Base-by-base conservation (phyloP, 2,329 filamentous ascomycete genomes). In the Endothia cerciana region DNA sequence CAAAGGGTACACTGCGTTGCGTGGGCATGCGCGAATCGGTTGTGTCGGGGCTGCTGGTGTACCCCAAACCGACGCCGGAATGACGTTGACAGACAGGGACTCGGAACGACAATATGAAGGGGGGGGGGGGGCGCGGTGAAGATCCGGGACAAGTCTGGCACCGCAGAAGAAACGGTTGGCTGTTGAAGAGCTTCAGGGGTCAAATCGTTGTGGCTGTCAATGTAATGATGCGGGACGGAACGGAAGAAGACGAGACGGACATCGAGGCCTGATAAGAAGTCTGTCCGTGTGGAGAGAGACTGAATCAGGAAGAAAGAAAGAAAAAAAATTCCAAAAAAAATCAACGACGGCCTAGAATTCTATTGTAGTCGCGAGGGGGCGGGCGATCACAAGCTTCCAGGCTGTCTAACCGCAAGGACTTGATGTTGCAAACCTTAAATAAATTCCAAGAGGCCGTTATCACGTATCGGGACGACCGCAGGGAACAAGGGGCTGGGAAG, bases 401-500 rank as follows among this genome's bases (percentile, higher is more conserved):
- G 47, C 47, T 5, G 15, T 17, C 25, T 15, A 30, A 11, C 4
- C 22, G 25, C 25, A 28, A 5, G 22, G 22, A 4, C 28, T 30
- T 17, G 4, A 30, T 28, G 45, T 28, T 30, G 47, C 47, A 51
- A 30, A 51, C 11, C 28, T 51, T 28, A 17, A 22, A 28, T 30
- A n/a, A 28, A 55, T 36, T 5, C 28, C 51, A 55, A 19, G 28
- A 36, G 6, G 28, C 30, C 30, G 28, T 36, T 33, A 55, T 55
- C 19, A 55, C 28, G 30, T 55, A 19, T 55, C 51, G 51, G 30
- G 28, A n/a, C 28, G 28, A 28, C 7, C n/a, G 28, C 30, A 55
- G 51, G 51, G 51, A 36, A 55, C 51, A 55, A n/a, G 49, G 45
- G 45, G 45, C 15, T 13, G 45, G 15, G n/a, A n/a, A 49, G n/a